Evolutionary conservation across 2,329 filamentous ascomycete genomes (phyloP).

Genomic region (Botrytis medusae): DNA sequence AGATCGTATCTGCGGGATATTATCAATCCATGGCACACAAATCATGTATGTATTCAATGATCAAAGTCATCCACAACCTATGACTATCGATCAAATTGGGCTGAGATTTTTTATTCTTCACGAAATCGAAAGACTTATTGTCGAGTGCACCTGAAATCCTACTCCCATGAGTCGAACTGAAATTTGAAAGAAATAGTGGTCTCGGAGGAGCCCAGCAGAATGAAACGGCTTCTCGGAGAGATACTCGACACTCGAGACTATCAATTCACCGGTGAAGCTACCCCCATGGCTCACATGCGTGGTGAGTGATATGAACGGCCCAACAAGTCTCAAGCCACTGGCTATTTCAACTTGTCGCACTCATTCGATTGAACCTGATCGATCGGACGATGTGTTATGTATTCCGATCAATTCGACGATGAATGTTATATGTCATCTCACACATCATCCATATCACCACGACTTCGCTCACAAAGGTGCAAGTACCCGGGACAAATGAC

Average conservation of each 20-base stretch:
- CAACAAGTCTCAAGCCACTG: background rate
- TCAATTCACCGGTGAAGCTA: background rate
- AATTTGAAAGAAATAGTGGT: too few species aligned
- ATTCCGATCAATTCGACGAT: background rate
- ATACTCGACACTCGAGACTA: background rate
- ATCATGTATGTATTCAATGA: background rate
- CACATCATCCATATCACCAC: background rate
- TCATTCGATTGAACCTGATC: background rate
- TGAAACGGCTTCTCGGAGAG: background rate
- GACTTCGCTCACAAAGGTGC: background rate
- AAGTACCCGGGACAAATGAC: slow-evolving; percentile 6
- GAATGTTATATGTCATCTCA: background rate
- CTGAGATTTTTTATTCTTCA: background rate
- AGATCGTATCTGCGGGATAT: slow-evolving; percentile 3
- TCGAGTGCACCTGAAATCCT: too few species aligned
- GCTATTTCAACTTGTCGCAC: background rate
- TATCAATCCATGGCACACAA: background rate
- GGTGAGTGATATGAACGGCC: background rate
- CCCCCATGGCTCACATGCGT: background rate
- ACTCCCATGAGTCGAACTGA: background rate
- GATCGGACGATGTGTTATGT: background rate
- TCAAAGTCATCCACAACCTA: background rate
- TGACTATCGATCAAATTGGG: background rate
- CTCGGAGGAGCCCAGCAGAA: background rate
- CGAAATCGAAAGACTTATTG: background rate